Evolutionary conservation across 164 flowering plant species (phyloP), one percentile per base, ranked within the genome.

Genomic region (Protea cynaroides): DNA sequence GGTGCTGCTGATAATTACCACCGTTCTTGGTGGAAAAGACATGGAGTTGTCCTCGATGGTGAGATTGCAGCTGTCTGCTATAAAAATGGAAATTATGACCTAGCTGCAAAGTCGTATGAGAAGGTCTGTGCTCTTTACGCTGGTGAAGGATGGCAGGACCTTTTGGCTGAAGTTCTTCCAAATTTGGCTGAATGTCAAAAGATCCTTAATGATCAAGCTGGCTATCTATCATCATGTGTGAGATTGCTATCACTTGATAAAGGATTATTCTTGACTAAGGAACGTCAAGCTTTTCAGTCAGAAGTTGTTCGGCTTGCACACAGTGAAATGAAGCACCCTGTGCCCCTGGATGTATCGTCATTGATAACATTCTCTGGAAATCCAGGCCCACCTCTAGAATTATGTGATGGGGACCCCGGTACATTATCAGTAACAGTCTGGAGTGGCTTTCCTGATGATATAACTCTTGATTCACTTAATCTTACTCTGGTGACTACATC

Each of bases 401-500:
- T 94, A 62, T 94, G 97, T 81, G 97, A 91, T 80, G 90, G 95
- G 56, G 99, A 94, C 74, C 96, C 99, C 66, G 94, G 99, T 68
- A 78, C 83, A 58, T 77, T 94, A 18, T 85, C 92, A 62, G 97
- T 94, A 12, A 84, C 83, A 67, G 82, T 94, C 25, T 94, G 97
- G 99, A 91, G 99, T 80, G 99, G 96, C 70, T 94, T 94, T 81
- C 99, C 99, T 61, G 97, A 91, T 83, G 93, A 89, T 73, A 94
- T 94, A 62, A 82, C 88, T 65, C 96, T 94, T 67, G 97, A 94
- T 60, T 84, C 93, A 43, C 86, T 94, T 6, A 89, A 83, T 76
- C 86, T 94, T 51, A 89, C 96, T 29, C 78, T 94, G 66, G 80
- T 71, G 63, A 92, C 95, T 40, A 88, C 90, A 49, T 74, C 70